Base-by-base conservation (phyloP, 257 asterid genomes). In the Petunia axillaris region DNA sequence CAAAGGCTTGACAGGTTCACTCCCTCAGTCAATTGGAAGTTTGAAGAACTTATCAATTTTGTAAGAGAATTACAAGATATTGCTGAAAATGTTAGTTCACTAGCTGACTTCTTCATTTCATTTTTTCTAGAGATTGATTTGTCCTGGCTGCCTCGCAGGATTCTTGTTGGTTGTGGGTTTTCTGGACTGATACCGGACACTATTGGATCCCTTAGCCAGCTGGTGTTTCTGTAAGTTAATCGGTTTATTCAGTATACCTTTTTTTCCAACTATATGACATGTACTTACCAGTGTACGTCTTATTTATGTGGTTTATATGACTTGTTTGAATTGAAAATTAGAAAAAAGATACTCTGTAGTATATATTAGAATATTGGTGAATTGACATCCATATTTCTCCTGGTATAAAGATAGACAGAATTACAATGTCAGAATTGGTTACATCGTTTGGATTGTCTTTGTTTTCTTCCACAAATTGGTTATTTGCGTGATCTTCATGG, bases 81-180 rank as follows among this genome's bases (percentile, higher is more conserved):
- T 16, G 65, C 57, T n/a, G 43, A 57, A 5, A 67, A 58, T 44
- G 77, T 71, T 35, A 35, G 48, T 35, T 71, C 77, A 48, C 14
- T 13, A 35, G 6, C 44, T 50, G 35, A 6, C 50, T 50, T 73
- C 3, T 64, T 25, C 70, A 14, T 37, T 40, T 79, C 11, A 55
- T 4, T 50, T 5, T 25, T 11, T 35, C 52, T 52, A 62, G 38
- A 57, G 73, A 62, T 58, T 37, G 79, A 65, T 79, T 79, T 8
- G 78, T 58, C 13, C 44, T 75, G 50, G 59, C 13, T 81, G 64
- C 78, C 8, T 71, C 81, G 83, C 91, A 95, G 98, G 83, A 84
- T 87, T 75, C 90, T 93, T 4, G 88, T 88, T 55, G 97, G 97
- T n/a, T 93, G 99, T 62, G 88, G 97, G 77, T 95, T 95, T 85